Evolutionary conservation across 2,329 filamentous ascomycete genomes (phyloP).

Genomic region (Scedosporium boydii): DNA sequence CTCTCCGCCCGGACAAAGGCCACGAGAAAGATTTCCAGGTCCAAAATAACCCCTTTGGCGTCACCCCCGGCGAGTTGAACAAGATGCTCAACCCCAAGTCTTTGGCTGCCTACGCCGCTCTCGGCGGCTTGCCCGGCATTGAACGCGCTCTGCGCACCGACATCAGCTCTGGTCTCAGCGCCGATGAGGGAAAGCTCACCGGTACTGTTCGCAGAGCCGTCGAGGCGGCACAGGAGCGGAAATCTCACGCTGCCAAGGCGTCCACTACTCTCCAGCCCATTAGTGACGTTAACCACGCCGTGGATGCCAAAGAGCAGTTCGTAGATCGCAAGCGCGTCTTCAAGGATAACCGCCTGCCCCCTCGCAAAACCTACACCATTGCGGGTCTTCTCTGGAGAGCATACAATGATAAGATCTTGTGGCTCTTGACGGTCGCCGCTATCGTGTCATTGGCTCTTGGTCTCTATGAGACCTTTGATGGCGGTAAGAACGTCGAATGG

Average conservation of each 20-base stretch:
- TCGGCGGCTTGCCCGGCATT: slow-evolving; percentile 44
- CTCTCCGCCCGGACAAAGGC: slow-evolving; percentile 4
- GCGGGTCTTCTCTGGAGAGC: slow-evolving; percentile 55
- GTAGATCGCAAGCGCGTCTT: slow-evolving; percentile 49
- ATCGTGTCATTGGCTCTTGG: slow-evolving; percentile 60
- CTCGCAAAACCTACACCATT: slow-evolving; percentile 49
- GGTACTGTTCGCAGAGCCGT: not conserved
- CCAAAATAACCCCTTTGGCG: slow-evolving; percentile 37
- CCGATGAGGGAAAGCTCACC: slow-evolving; percentile 30
- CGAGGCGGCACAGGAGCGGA: not conserved
- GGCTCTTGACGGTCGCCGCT: slow-evolving; percentile 59
- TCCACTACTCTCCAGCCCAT: not conserved
- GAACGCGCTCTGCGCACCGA: slow-evolving; percentile 41
- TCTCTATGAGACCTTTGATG: slow-evolving; percentile 52
- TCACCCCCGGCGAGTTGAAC: slow-evolving; percentile 42
- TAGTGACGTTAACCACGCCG: not conserved
- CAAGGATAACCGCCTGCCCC: slow-evolving; percentile 48
- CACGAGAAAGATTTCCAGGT: slow-evolving; percentile 8
- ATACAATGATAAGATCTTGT: slow-evolving; percentile 66
- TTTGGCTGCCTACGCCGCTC: slow-evolving; percentile 35
- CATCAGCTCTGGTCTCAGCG: slow-evolving; percentile 34
- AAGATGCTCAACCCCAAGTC: slow-evolving; percentile 41
- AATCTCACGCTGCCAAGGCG: not conserved
- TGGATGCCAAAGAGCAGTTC: slow-evolving; percentile 15
- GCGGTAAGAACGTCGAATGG: slow-evolving; percentile 28